Evolutionary conservation across 805 yeast species (phyloP), one percentile per base, ranked within the genome.

Genomic region (Hanseniaspora hatyaiensis): DNA sequence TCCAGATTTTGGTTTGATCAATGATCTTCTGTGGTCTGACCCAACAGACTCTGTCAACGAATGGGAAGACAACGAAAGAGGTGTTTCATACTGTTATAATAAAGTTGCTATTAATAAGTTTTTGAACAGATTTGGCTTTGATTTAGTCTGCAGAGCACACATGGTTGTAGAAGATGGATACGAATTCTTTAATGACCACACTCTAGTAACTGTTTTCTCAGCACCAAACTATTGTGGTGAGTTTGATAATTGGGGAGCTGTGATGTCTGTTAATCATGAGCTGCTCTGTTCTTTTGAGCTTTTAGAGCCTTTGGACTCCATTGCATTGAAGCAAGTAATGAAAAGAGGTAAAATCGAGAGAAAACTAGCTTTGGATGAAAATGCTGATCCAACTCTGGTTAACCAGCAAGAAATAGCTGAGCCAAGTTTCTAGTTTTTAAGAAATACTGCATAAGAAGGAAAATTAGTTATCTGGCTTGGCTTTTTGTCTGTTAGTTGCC

Each of bases 291-390:
- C 82, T 33, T 89, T 89, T 64, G 98, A 89, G 63, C 72, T 89
- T 47, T 70, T 89, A 51, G 96, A 92, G 65, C 98, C 98, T 8
- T 70, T 92, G 56, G 97, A 89, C 65, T 77, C 94, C 44, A 81
- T 82, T 16, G 96, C 96, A 4, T 73, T 92, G 65, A 88, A 89
- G 60, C 95, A 84, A 62, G 92, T 86, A 43, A 86, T 89, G 96
- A 82, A 81, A 55, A 82, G 80, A 65, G 95, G 95, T n/a, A 80
- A 83, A 57, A 81, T 82, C 52, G 96, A 88, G 62, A 70, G 97
- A 54, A 75, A 82, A 55, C 63, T 71, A 46, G 51, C 51, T 2
- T 13, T 36, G 20, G 51, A 48, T 18, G 39, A 41, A 13, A 32
- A 30, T 19, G 22, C 19, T n/a, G 29, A 40, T 11, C 28, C 15